A percentile compares a stretch with the other conserved stretches of the same genome.
phyloP scores from a whole-genome alignment of 169 alveolate species.

The Plasmodium ovale region DNA sequence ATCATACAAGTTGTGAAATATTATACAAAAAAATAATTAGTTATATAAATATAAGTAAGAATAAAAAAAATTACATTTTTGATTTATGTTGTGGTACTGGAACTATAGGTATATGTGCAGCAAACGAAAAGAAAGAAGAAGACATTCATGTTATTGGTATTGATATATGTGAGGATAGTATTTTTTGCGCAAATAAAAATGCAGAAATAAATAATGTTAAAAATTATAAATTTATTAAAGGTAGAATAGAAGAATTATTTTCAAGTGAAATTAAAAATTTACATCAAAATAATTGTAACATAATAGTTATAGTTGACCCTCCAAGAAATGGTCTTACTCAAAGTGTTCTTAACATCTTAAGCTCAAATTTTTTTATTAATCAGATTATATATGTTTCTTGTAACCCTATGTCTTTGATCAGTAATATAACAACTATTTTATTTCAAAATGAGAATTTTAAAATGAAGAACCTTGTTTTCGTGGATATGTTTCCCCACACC shows the following conservation, averaged over 20 bases:
- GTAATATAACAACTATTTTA: conserved; percentile 61
- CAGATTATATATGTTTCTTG: conserved; percentile 77
- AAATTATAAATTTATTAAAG: conserved; percentile 71
- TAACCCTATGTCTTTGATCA: conserved; percentile 48
- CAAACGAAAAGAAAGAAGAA: conserved; percentile 36
- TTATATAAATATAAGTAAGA: conserved; percentile 39
- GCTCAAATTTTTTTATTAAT: conserved; percentile 39
- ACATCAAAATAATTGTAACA: conserved; percentile 25
- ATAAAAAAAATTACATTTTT: conserved; percentile 54
- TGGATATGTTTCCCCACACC: conserved; percentile 77
- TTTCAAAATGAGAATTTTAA: conserved; percentile 60
- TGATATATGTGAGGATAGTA: conserved; percentile 74
- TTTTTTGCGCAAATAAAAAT: conserved; percentile 70
- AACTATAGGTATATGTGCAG: conserved; percentile 72
- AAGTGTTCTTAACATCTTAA: conserved; percentile 51
- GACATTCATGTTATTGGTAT: conserved; percentile 59
- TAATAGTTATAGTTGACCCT: conserved; percentile 74
- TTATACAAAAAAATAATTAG: conserved; percentile 62
- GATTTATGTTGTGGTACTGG: conserved; percentile 78
- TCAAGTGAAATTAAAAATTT: conserved; percentile 61
- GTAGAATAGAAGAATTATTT: conserved; percentile 74
- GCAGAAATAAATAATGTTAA: conserved; percentile 71
- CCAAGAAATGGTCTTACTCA: conserved; percentile 73
- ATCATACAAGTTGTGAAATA: conserved; percentile 70
- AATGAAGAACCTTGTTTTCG: conserved; percentile 66